Evolutionary conservation across 352 stramenopile genomes (phyloP).

Genomic region (Phytophthora colocasiae): DNA sequence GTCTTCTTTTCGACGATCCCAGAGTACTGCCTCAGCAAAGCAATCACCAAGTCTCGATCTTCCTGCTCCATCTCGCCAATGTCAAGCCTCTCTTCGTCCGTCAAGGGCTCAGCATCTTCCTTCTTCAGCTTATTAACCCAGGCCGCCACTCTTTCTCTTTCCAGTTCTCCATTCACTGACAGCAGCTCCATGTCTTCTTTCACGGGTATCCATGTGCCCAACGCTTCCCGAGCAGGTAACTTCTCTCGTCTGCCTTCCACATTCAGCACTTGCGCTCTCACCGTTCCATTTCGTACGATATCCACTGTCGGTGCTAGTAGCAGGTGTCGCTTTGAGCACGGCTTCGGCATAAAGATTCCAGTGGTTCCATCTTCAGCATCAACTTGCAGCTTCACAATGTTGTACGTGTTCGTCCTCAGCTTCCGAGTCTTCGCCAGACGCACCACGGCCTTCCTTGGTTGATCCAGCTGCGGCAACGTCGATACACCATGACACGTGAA

Average conservation of each 20-base stretch:
- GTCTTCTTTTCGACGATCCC: no score
- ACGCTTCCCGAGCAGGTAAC: neutral
- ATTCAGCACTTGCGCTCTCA: slow-evolving; percentile 17
- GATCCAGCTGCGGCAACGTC: neutral
- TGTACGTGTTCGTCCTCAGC: slow-evolving; percentile 8
- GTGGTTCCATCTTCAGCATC: slow-evolving; percentile 11
- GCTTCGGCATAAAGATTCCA: slow-evolving; percentile 13
- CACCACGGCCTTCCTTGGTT: neutral
- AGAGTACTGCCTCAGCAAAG: no score
- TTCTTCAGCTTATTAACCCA: neutral
- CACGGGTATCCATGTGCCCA: neutral
- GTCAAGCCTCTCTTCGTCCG: no score
- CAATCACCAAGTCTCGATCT: no score
- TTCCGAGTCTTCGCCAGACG: slow-evolving; percentile 7
- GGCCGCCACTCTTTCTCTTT: neutral
- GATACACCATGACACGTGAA: neutral
- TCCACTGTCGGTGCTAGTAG: slow-evolving; percentile 17
- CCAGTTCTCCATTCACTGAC: neutral
- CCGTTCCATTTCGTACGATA: neutral
- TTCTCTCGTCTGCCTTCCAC: slow-evolving; percentile 10
- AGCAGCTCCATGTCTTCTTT: neutral
- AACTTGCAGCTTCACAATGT: neutral
- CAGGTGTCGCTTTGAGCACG: neutral
- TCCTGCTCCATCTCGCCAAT: no score
- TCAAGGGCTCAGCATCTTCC: neutral